A percentile compares a stretch with the other conserved stretches of the same genome.
Evolutionary conservation across 805 yeast species (phyloP).

Genomic region (Yarrowia hollandica): DNA sequence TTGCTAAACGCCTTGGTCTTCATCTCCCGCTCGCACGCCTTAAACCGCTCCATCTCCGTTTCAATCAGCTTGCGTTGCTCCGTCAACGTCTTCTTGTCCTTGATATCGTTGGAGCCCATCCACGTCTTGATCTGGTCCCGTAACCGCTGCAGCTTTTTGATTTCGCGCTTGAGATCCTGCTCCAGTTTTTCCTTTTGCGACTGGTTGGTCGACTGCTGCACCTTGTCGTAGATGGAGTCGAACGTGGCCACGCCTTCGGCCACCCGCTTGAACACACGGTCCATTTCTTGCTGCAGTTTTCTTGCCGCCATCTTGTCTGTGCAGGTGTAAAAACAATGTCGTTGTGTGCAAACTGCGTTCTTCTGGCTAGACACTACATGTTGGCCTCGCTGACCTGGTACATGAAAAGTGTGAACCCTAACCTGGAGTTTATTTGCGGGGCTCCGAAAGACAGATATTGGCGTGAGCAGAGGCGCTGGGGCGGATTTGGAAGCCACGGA

Average conservation of each 20-base stretch:
- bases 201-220: conserved; percentile 74
- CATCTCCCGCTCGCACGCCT: conserved; percentile 88
- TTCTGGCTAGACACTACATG: too few species aligned
- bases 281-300: conserved; percentile 60
- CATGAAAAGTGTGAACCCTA: conserved; percentile 16
- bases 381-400: background rate
- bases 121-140: conserved; percentile 95
- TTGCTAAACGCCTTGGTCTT: conserved; percentile 92
- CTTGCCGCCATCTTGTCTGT: conserved; percentile 13
- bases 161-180: conserved; percentile 84
- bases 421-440: conserved; percentile 2
- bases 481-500: too few species aligned
- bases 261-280: conserved; percentile 87
- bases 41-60: conserved; percentile 87
- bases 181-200: conserved; percentile 94
- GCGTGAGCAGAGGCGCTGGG: too few species aligned
- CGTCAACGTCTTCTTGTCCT: conserved; percentile 77
- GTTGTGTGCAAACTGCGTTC: too few species aligned
- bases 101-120: conserved; percentile 87
- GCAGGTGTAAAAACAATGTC: too few species aligned
- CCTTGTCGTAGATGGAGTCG: conserved; percentile 82
- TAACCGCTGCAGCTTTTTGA: conserved; percentile 87
- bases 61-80: conserved; percentile 72
- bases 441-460: too few species aligned
- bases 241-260: conserved; percentile 86